Base-by-base conservation (phyloP, 1,284 basidiomycete genomes). In the Rhizoctonia solani region DNA sequence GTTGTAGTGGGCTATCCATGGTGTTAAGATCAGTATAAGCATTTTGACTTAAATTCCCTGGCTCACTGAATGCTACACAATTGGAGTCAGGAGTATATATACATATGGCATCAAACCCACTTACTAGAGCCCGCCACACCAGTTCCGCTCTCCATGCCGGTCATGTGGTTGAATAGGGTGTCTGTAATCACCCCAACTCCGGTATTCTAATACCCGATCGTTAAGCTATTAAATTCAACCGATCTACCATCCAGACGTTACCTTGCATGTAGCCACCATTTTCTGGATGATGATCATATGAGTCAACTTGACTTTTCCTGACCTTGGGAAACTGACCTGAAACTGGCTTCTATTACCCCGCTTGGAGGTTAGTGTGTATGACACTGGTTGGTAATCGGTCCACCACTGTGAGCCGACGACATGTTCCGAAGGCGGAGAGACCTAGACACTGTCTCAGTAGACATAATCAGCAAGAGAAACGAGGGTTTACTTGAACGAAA, bases 321-420 rank as follows among this genome's bases (percentile, higher is more conserved):
- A 16, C 46, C 46, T 4, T 4, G 46, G 46, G 3, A 21, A 49
- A 21, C 23, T 49, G 78, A 69, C 82, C 78, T 4, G 63, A 55
- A 74, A 72, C 59, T 70, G 55, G 47, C 41, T 65, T 29, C 72
- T 69, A 30, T 67, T 68, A 6, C 74, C 74, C 1, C 71, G 70
- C 54, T 74, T 74, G 27, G 68, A 68, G n/a, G 44, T 53, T 23
- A 74, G 55, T 6, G 61, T 71, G 66, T 74, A 87, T 0, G 85
- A 86, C 1, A 87, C 85, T 2, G 85, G 84, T 71, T 88, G 86
- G 72, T 88, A 87, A 73, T 87, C 85, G 0, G 86, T 87, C 86
- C 85, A 87, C 86, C 86, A 87, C 72, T 86, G 79, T 5, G 74
- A 23, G 5, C 85, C 85, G 23, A 74, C 73, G 50, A 71, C 65